Base-by-base conservation (phyloP, 2,329 filamentous ascomycete genomes). In the Fusarium redolens region DNA sequence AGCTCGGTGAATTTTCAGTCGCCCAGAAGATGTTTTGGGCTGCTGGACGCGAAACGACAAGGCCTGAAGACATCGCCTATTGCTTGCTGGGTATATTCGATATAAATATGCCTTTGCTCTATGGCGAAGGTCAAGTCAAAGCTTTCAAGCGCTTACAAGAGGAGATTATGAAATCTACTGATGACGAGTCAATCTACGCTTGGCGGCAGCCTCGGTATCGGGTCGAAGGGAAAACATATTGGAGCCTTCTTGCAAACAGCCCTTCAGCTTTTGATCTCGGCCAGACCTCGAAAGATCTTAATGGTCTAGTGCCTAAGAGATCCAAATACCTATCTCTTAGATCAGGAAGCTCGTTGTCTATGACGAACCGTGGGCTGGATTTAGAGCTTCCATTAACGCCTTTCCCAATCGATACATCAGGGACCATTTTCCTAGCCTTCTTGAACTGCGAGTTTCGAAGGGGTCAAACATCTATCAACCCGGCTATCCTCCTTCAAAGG, bases 101-200 rank as follows among this genome's bases (percentile, higher is more conserved):
- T 55, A 80, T 82, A 44, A 77, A 79, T 44, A 82, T 82, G 77
- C 77, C 80, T 8, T 61, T 82, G 11, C 70, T 82, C 1, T 81
- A 81, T 18, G 79, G 79, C 7, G 79, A 82, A 51, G 80, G 79
- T 1, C 72, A 66, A 31, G 58, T 33, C 28, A 78, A 79, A 28
- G 77, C 78, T 3, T 79, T 79, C 63, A 77, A 72, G 40, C 55
- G 78, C 12, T 52, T 79, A 3, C 78, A 79, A 37, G 74, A 78
- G n/a, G 78, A 79, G 43, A 78, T 79, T 12, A 75, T 79, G 11
- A 77, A 72, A 30, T 78, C 78, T 7, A 78, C 75, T 3, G 73
- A 76, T 15, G 78, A 80, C 35, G 78, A 79, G 18, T 77, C 78
- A 20, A 77, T 79, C 17, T 79, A 74, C n/a, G 78, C 77, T 4